Evolutionary conservation across 306 rosid genomes (phyloP).

Genomic region (Prunus davidiana): DNA sequence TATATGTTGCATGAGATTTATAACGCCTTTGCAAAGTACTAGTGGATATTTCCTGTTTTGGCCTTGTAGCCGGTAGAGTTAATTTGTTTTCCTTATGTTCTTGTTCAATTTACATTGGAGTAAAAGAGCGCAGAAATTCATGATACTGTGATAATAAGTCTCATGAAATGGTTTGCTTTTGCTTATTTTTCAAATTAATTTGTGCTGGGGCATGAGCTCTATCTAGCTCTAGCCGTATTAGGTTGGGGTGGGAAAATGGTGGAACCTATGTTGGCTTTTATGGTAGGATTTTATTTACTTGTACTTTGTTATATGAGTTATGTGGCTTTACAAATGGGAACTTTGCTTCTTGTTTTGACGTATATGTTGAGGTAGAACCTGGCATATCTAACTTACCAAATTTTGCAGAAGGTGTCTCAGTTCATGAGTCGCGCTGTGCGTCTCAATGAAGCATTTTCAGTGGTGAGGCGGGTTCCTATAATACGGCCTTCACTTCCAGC

Average conservation of each 20-base stretch:
- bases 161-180: not conserved
- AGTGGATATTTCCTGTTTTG: not conserved
- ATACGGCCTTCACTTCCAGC: constrained; percentile 83
- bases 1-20: not conserved
- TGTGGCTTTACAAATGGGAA: not conserved
- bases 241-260: not conserved
- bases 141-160: not conserved
- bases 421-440: constrained; percentile 77
- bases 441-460: constrained; percentile 93
- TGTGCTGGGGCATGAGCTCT: not conserved
- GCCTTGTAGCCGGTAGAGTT: not conserved
- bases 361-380: not conserved
- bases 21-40: not conserved
- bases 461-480: constrained; percentile 87
- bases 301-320: not conserved
- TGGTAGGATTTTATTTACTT: not conserved
- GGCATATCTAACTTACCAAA: constrained; percentile 5
- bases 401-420: constrained; percentile 82
- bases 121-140: not conserved
- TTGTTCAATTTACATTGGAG: not conserved
- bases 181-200: not conserved
- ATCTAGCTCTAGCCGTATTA: not conserved
- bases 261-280: not conserved
- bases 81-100: not conserved
- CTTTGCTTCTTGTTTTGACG: not conserved